These are phyloP conservation scores for Phialophora expanda DNA, from an alignment of 2,329 filamentous ascomycete genomes.

Conservation along the genomic window DNA sequence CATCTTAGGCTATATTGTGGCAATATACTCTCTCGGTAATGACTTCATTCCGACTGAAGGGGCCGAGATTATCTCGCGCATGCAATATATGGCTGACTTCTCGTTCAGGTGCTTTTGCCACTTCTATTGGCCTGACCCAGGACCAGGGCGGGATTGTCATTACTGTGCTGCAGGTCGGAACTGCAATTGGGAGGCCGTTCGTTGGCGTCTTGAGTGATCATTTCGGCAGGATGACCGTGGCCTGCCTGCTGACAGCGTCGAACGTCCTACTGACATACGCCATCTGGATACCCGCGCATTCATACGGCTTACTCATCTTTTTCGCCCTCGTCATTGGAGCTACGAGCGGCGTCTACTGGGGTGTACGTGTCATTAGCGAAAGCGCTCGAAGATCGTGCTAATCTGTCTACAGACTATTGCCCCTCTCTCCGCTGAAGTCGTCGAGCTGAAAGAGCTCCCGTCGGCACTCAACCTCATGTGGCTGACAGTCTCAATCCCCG, in stretches of 20 bases:
- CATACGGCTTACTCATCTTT: constrained; percentile 51
- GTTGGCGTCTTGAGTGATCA: constrained; percentile 55
- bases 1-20: constrained; percentile 55
- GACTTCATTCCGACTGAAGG: background rate
- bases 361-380: constrained; percentile 20
- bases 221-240: constrained; percentile 51
- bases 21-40: constrained; percentile 15
- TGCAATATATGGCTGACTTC: background rate
- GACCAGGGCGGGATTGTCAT: constrained; percentile 50
- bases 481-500: constrained; percentile 46
- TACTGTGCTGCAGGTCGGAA: constrained; percentile 56
- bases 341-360: constrained; percentile 57
- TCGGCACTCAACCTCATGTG: constrained; percentile 41
- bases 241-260: constrained; percentile 49
- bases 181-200: constrained; percentile 54
- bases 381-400: constrained; percentile 8
- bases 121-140: constrained; percentile 50
- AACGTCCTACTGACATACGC: constrained; percentile 49
- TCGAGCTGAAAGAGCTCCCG: constrained; percentile 40
- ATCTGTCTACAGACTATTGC: constrained; percentile 39
- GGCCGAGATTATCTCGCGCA: background rate
- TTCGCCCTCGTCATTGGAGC: constrained; percentile 53
- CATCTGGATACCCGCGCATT: constrained; percentile 55
- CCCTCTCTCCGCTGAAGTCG: constrained; percentile 42
- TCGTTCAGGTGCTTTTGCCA: constrained; percentile 48